These are phyloP conservation scores for Phytophthora fragariaefolia DNA, from an alignment of 352 stramenopile species.

Conservation along the genomic window DNA sequence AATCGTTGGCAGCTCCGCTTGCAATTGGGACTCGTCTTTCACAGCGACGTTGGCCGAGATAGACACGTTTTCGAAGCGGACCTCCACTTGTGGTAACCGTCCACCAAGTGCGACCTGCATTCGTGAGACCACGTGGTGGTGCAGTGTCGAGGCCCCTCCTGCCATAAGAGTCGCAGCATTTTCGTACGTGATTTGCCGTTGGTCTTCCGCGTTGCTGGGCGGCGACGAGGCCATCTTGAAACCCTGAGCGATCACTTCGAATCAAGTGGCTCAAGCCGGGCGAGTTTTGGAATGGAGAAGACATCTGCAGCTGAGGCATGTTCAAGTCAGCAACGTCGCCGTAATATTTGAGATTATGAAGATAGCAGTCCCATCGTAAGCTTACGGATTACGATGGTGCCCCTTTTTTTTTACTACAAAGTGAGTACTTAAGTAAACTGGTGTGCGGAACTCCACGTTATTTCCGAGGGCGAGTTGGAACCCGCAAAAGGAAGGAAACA, in stretches of 20 bases:
- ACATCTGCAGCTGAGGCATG: too few relatives aligned
- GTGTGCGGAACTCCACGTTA: too few relatives aligned
- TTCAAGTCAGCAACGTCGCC: too few relatives aligned
- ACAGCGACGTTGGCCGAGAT: slow-evolving; percentile 36
- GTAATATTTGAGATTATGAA: too few relatives aligned
- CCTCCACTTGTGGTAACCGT: slow-evolving; percentile 44
- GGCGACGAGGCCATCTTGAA: slow-evolving; percentile 2
- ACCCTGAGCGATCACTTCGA: not conserved
- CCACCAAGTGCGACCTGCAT: slow-evolving; percentile 30
- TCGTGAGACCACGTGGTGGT: slow-evolving; percentile 26
- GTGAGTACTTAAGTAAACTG: too few relatives aligned
- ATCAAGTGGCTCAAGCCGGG: not conserved
- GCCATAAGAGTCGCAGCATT: slow-evolving; percentile 28
- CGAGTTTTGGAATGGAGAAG: slow-evolving; percentile 24
- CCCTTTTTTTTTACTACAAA: too few relatives aligned
- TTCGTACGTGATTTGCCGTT: slow-evolving; percentile 5
- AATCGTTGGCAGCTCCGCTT: slow-evolving; percentile 48
- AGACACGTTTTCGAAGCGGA: slow-evolving; percentile 46
- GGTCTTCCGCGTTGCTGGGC: not conserved
- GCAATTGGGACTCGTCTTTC: slow-evolving; percentile 17
- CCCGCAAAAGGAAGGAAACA: too few relatives aligned
- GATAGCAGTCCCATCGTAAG: too few relatives aligned
- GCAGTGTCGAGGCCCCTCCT: slow-evolving; percentile 28
- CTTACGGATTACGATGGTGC: too few relatives aligned
- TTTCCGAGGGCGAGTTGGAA: too few relatives aligned